Evolutionary conservation across 805 yeast genomes (phyloP), one percentile per base, ranked within the genome.

Genomic region (Teunomyces pallodes): DNA sequence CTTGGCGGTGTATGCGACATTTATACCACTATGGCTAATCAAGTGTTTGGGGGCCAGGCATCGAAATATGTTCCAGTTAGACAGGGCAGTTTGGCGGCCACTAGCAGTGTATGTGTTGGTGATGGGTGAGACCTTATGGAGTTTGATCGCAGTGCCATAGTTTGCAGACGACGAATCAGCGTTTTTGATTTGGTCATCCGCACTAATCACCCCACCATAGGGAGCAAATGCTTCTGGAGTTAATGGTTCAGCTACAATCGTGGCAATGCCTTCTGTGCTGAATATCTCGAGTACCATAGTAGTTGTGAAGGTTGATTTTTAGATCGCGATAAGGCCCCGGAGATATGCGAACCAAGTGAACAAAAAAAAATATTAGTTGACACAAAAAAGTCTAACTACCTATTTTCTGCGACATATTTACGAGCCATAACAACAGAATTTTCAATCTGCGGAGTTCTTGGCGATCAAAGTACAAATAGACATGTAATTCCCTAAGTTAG

Each of bases 61-160:
- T 49, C 96, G 72, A 66, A 90, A 92, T 29, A 90, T 75, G 64
- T 91, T 90, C 86, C 89, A 84, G 55, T 87, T 84, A 2, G 95
- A 81, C 0, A 79, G 73, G 0, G 87, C 78, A 8, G 69, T 57
- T 24, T 52, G 57, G 5, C 76, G 72, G 51, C 83, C 75, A 4
- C 83, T 75, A 3, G 66, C 27, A 3, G 52, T 48, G 55, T 75
- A 87, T 41, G 73, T 67, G 61, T 85, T 85, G 3, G 66, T 67
- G 3, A 87, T 73, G 2, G 89, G 85, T 1, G 94, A 83, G 4
- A 90, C 94, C 52, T 84, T 76, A 52, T 80, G 81, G 41, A 89
- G 64, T 58, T 91, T 91, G 4, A 79, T 72, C 1, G 97, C 97
- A 1, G 97, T 91, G n/a, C 97, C 97, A 60, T 91, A 90, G 67